Evolutionary conservation across 352 stramenopile species (phyloP).

Genomic region (Pythium guiyangense): DNA sequence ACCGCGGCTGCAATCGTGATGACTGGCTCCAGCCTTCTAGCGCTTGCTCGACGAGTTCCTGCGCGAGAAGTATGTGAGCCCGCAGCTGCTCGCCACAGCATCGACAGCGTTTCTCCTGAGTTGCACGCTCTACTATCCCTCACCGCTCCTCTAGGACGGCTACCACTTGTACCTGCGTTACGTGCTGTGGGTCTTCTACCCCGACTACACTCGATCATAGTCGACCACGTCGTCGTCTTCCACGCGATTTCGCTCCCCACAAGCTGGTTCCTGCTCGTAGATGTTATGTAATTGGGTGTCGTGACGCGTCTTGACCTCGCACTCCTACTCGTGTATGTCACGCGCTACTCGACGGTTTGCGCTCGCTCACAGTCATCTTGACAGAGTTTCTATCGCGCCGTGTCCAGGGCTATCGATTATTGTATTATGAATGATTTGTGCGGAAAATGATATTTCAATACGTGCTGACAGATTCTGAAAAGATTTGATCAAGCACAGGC

Average conservation of each 20-base stretch:
- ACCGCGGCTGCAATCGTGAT: conserved; percentile 4
- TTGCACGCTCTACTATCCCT: conserved; percentile 45
- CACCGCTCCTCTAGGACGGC: conserved; percentile 47
- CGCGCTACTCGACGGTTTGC: conserved; percentile 59
- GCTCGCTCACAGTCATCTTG: conserved; percentile 73
- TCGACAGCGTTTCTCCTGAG: conserved; percentile 48
- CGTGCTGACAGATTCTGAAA: too few relatives aligned
- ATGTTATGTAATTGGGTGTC: conserved; percentile 56
- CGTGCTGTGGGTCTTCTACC: conserved; percentile 40
- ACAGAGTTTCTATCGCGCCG: conserved; percentile 72
- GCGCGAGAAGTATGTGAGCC: conserved; percentile 48
- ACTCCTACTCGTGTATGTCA: conserved; percentile 52
- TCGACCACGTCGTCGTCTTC: conserved; percentile 69
- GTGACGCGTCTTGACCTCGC: conserved; percentile 40
- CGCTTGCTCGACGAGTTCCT: conserved; percentile 35
- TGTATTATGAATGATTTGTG: too few relatives aligned
- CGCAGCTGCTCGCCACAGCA: conserved; percentile 43
- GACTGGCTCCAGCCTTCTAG: conserved; percentile 16
- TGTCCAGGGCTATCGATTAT: too few relatives aligned
- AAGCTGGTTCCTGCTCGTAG: conserved; percentile 56
- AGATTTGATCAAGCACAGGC: too few relatives aligned
- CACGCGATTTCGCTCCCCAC: conserved; percentile 54
- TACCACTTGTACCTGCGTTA: conserved; percentile 47
- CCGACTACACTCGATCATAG: conserved; percentile 70
- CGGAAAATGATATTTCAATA: too few relatives aligned